Conservation (phyloP, 768 basidiomycete genomes). For the Russula emetica region DNA sequence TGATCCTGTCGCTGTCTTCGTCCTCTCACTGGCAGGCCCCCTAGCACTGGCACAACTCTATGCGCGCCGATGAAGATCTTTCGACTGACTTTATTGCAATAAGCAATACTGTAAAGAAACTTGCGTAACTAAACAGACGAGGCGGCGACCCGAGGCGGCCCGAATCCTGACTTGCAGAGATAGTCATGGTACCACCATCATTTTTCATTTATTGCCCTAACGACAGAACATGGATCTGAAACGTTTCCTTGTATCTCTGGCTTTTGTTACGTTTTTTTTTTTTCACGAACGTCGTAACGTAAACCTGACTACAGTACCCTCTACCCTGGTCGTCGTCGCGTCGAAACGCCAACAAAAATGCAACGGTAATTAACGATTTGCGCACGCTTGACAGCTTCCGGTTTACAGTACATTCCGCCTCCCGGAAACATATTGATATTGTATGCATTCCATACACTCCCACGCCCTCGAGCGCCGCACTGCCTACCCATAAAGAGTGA, state of each 20-base stretch:
- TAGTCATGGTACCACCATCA: too few relatives aligned
- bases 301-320: neutral
- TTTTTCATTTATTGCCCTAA: neutral
- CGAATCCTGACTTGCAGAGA: neutral
- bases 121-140: neutral
- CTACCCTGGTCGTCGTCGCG: slow-evolving; percentile 12
- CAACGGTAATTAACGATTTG: neutral
- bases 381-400: neutral
- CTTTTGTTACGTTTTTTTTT: slow-evolving; percentile 8
- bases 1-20: neutral
- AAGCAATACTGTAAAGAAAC: too few relatives aligned
- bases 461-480: neutral
- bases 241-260: slow-evolving; percentile 7
- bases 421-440: neutral
- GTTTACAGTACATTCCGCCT: neutral
- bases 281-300: too few relatives aligned
- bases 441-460: neutral
- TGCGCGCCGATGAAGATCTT: slow-evolving; percentile 2
- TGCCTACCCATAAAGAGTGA: neutral
- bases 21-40: neutral
- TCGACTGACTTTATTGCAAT: neutral
- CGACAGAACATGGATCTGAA: neutral
- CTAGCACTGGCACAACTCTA: neutral
- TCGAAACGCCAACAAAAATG: neutral
- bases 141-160: neutral